Evolutionary conservation across 2,329 filamentous ascomycete genomes (phyloP), one percentile per base, ranked within the genome.

Genomic region (Alternaria hordeiaustralica): DNA sequence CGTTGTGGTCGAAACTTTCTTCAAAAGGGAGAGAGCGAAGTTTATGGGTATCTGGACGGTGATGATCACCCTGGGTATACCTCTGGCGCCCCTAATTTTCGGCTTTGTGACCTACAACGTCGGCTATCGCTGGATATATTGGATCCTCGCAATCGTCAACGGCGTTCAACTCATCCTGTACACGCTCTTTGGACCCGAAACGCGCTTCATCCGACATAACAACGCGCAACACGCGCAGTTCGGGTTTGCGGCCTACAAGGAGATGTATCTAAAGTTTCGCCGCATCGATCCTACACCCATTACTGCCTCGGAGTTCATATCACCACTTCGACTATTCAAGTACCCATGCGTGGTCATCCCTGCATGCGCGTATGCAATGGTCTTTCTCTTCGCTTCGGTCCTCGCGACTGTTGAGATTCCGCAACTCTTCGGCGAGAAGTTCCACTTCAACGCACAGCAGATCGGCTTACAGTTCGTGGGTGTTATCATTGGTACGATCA

Each of bases 1-100:
- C 1, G 85, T 88, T 9, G 87, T 88, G 4, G 83, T 84, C 15
- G 87, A 88, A 69, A 86, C 84, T 1, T 88, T 87, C 63, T 88
- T 88, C 76, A 85, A 84, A 70, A 82, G 82, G 28, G 84, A 88
- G 50, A 78, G 86, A 21, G 86, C 81, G 6, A 81, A 80, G 53
- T 87, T 84, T 54, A 87, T 88, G 83, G 87, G 87, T 26, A 78
- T 87, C n/a, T 87, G 86, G 87, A 87, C 86, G 1, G 67, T 82
- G 26, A 79, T 87, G 73, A 75, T 86, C 13, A 86, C 85, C 0
- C 61, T 87, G 11, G 85, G 84, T 33, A 81, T 84, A 25, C 83
- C 84, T 2, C 68, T 77, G 12, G 80, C 79, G 1, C 81, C 81
- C 0, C 79, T 83, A 58, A 74, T 81, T 67, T 76, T 79, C 41